Base-by-base conservation (phyloP, 192 early-diverging fungal genomes). In the Umbelopsis ramanniana region DNA sequence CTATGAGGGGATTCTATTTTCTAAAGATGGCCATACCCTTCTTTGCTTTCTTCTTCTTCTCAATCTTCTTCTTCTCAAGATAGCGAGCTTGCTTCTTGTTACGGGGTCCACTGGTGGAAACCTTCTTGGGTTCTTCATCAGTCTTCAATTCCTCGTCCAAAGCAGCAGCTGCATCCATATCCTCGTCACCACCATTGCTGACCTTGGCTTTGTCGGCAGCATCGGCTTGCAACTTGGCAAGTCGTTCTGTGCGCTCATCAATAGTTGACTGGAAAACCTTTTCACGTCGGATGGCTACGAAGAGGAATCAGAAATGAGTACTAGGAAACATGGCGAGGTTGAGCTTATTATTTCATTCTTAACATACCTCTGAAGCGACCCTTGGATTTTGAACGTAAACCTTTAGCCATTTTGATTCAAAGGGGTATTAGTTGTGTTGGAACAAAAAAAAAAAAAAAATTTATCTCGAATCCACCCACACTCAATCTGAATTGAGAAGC, bases 241-340 rank as follows among this genome's bases (percentile, higher is more conserved):
- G 68, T 55, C 88, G 80, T 33, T 74, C 72, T 5, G 82, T 67
- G 52, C 87, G 85, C 22, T 80, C 81, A 69, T 79, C 80, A 66
- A 88, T 87, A 38, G 87, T 84, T 57, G 87, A 82, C 45, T 76
- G 77, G 50, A 87, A 89, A 29, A 89, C 54, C 8, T 67, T 74
- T 47, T 85, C 76, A 67, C 88, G 86, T 79, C 87, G 88, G 70
- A 89, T 84, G 29, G 86, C 86, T 79, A 68, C 23, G 6, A 23
- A n/a, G 2, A 19, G 19, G 4, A 43, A 29, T 43, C 12, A 26
- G 22, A 26, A n/a, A 22, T 21, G 45, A 63, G 40, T 37, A 12
- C 15, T 35, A 29, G 29, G 33, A 10, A 21, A 24, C 19, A 21
- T 60, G 66, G 0, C 8, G 38, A 2, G n/a, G 10, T 38, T 29